Evolutionary conservation across 2,329 filamentous ascomycete genomes (phyloP).

Genomic region (Allantophomopsis lycopodina): DNA sequence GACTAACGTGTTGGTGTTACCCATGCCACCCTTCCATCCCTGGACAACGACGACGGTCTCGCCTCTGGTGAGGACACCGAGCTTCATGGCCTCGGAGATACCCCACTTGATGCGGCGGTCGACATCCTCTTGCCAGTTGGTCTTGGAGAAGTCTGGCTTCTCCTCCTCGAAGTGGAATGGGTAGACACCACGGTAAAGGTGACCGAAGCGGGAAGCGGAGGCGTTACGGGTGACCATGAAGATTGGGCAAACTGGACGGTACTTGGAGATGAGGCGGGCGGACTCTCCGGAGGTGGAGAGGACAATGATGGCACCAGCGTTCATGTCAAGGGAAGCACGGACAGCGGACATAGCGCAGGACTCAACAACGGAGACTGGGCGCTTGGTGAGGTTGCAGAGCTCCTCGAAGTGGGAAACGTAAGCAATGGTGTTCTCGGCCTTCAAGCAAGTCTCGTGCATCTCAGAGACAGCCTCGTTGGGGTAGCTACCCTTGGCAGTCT

Average conservation of each 20-base stretch:
- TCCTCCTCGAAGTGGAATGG: constrained; percentile 87
- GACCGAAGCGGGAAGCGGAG: constrained; percentile 74
- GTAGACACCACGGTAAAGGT: constrained; percentile 95
- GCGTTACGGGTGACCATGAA: constrained; percentile 95
- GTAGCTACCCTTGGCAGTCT: constrained; percentile 97
- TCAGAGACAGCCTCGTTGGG: constrained; percentile 83
- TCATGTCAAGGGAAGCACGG: constrained; percentile 87
- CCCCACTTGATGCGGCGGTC: constrained; percentile 97
- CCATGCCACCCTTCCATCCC: constrained; percentile 85
- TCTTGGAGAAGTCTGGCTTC: constrained; percentile 88
- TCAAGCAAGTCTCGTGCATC: constrained; percentile 97
- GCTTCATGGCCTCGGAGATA: constrained; percentile 72
- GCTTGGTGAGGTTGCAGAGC: constrained; percentile 68
- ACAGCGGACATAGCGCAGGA: constrained; percentile 96
- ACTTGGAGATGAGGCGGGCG: constrained; percentile 92
- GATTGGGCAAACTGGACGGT: constrained; percentile 96
- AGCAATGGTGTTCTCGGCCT: constrained; percentile 93
- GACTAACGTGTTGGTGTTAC: constrained; percentile 66
- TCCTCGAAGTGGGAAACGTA: constrained; percentile 97
- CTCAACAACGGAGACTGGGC: constrained; percentile 80
- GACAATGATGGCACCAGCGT: constrained; percentile 90
- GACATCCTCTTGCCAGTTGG: constrained; percentile 98
- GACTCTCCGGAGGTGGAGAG: constrained; percentile 92
- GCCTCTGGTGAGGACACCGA: constrained; percentile 59
- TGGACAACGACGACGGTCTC: constrained; percentile 75